Evolutionary conservation across 1,284 basidiomycete genomes (phyloP).

Genomic region (Fistulina hepatica): DNA sequence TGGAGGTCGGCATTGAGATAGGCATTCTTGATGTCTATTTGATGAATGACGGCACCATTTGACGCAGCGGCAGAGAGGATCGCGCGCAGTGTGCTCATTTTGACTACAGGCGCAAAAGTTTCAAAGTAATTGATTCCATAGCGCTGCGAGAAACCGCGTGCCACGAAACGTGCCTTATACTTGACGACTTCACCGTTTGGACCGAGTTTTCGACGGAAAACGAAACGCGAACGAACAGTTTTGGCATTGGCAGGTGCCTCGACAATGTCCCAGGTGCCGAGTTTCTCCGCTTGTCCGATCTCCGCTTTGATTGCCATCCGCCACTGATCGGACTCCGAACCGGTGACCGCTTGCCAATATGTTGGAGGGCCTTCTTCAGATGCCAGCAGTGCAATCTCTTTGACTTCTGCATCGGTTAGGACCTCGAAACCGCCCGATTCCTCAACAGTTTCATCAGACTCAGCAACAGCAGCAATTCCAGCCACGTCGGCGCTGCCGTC

Average conservation of each 20-base stretch:
- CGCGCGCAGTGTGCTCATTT: constrained; percentile 21
- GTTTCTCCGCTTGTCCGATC: constrained; percentile 15
- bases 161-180: constrained; percentile 13
- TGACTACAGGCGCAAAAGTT: constrained; percentile 24
- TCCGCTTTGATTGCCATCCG: constrained; percentile 22
- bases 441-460: too few species aligned
- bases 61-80: constrained; percentile 24
- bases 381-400: too few species aligned
- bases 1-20: constrained; percentile 22
- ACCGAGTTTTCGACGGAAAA: constrained; percentile 20
- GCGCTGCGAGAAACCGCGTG: constrained; percentile 12
- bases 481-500: too few species aligned
- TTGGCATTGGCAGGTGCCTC: constrained; percentile 16
- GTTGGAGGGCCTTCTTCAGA: background rate
- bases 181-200: constrained; percentile 17
- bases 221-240: constrained; percentile 15
- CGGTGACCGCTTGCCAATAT: background rate
- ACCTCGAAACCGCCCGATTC: too few species aligned
- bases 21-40: constrained; percentile 25
- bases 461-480: too few species aligned
- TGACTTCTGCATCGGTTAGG: too few species aligned
- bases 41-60: constrained; percentile 22
- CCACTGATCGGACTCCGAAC: constrained; percentile 19
- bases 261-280: constrained; percentile 15
- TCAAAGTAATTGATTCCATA: constrained; percentile 25